phyloP scores from a whole-genome alignment of 2,329 filamentous ascomycete species.

The Knufia fluminis region DNA sequence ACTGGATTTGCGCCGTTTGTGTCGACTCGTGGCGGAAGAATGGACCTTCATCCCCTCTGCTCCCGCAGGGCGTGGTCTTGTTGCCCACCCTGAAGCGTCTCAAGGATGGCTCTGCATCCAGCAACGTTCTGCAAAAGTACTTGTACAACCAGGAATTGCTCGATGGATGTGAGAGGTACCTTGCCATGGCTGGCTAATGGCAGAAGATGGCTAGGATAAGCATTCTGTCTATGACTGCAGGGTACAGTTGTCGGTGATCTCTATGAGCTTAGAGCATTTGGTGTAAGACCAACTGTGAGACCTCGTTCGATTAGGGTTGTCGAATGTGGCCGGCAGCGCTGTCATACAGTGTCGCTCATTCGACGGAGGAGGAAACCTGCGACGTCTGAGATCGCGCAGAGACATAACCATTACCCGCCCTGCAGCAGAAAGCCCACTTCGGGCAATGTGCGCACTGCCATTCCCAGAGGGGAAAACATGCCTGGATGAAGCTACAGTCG shows the following conservation, averaged over 20 bases:
- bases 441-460: too few species aligned
- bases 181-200: neutral
- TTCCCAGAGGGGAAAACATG: too few species aligned
- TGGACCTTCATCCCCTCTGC: neutral
- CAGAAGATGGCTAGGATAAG: neutral
- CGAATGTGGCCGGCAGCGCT: too few species aligned
- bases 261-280: too few species aligned
- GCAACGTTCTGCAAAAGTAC: conserved; percentile 4
- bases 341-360: too few species aligned
- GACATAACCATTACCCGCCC: too few species aligned
- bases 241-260: neutral
- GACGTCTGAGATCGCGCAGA: too few species aligned
- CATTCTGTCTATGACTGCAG: neutral
- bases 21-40: conserved; percentile 6
- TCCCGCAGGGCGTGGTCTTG: neutral
- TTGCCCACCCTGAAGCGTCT: conserved; percentile 3
- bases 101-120: neutral
- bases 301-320: too few species aligned
- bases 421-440: too few species aligned
- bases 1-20: conserved; percentile 7
- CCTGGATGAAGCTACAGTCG: too few species aligned
- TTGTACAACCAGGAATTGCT: conserved; percentile 8
- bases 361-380: too few species aligned
- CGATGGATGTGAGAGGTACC: conserved; percentile 5
- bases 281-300: too few species aligned